Evolutionary conservation across 2,329 filamentous ascomycete species (phyloP).

Genomic region (Hortaea werneckii): DNA sequence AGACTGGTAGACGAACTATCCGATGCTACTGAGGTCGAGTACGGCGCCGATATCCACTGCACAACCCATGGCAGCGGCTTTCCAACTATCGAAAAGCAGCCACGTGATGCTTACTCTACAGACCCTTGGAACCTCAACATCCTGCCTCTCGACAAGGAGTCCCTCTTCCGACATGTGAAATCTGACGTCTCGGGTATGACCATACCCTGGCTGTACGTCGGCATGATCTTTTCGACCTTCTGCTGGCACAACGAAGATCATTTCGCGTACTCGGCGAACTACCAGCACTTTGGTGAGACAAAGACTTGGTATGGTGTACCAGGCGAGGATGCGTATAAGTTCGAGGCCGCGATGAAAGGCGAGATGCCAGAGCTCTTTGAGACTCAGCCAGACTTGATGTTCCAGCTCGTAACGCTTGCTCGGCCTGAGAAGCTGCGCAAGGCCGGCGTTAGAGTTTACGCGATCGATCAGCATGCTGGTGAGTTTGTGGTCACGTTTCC

Average conservation of each 20-base stretch:
- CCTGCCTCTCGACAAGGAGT: slow-evolving; percentile 80
- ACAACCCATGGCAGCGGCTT: slow-evolving; percentile 97
- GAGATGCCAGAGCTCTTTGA: slow-evolving; percentile 95
- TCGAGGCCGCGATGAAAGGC: slow-evolving; percentile 88
- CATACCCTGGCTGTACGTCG: slow-evolving; percentile 96
- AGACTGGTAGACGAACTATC: slow-evolving; percentile 84
- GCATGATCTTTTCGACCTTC: slow-evolving; percentile 99
- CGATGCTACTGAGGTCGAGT: slow-evolving; percentile 94
- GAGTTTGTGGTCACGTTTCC: slow-evolving; percentile 96
- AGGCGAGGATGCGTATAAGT: slow-evolving; percentile 84
- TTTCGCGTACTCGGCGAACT: slow-evolving; percentile 95
- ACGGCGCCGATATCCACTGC: slow-evolving; percentile 94
- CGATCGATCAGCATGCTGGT: slow-evolving; percentile 88
- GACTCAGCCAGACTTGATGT: slow-evolving; percentile 89
- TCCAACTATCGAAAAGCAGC: slow-evolving; percentile 84
- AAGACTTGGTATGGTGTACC: slow-evolving; percentile 99
- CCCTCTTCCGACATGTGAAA: slow-evolving; percentile 93
- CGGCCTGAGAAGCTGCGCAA: slow-evolving; percentile 89
- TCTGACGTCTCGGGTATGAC: slow-evolving; percentile 99
- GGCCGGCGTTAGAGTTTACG: slow-evolving; percentile 85
- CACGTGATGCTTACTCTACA: slow-evolving; percentile 72
- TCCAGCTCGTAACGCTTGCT: slow-evolving; percentile 91
- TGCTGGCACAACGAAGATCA: slow-evolving; percentile 99
- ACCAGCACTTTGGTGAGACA: slow-evolving; percentile 94
- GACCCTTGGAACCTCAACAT: slow-evolving; percentile 96